Evolutionary conservation across 768 basidiomycete species (phyloP).

Genomic region (Trichaptum fuscoviolaceum): DNA sequence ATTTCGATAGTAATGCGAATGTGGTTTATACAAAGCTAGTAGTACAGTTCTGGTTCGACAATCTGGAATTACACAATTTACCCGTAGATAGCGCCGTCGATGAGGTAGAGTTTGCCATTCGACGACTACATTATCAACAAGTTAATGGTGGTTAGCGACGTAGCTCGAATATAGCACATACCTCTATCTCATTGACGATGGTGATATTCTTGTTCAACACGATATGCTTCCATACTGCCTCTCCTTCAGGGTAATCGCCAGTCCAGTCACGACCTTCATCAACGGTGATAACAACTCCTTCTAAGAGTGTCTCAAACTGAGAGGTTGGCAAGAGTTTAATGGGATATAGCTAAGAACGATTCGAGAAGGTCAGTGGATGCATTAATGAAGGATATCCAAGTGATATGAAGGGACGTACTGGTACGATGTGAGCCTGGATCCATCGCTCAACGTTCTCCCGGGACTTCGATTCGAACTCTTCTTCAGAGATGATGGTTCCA

Average conservation of each 20-base stretch:
- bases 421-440: conserved; percentile 80
- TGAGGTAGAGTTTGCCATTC: conserved; percentile 55
- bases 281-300: conserved; percentile 55
- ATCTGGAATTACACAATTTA: neutral
- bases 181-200: conserved; percentile 61
- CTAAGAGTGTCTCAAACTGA: conserved; percentile 51
- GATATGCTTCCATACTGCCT: conserved; percentile 46
- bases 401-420: conserved; percentile 41
- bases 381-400: neutral
- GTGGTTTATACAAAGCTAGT: neutral
- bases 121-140: conserved; percentile 31
- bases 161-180: conserved; percentile 21
- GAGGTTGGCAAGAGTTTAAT: neutral
- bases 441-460: conserved; percentile 71
- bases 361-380: neutral
- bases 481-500: conserved; percentile 55
- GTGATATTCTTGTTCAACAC: conserved; percentile 49
- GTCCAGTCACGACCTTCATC: conserved; percentile 28
- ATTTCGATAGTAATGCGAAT: too few relatives aligned
- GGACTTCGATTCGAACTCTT: conserved; percentile 56
- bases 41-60: neutral
- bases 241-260: conserved; percentile 30
- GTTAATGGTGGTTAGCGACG: conserved; percentile 1
- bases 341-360: neutral
- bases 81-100: conserved; percentile 43